Evolutionary conservation across 2,329 filamentous ascomycete genomes (phyloP).

Genomic region (Beauveria scarabaeidicola): DNA sequence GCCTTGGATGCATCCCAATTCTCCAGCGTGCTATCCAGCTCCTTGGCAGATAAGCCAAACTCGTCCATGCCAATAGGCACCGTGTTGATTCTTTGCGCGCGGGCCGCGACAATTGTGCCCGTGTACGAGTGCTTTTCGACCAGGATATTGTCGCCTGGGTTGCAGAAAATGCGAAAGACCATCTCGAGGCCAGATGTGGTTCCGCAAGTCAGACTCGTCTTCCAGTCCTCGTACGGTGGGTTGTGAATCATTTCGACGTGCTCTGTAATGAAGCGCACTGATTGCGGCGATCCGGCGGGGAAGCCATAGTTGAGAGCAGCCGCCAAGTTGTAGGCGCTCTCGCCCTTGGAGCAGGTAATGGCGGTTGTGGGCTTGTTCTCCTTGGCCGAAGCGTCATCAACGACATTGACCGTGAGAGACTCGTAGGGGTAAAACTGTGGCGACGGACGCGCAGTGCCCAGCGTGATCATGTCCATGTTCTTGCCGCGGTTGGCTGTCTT

Average conservation of each 20-base stretch:
- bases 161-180: constrained; percentile 54
- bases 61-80: constrained; percentile 57
- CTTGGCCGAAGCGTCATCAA: constrained; percentile 8
- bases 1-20: constrained; percentile 49
- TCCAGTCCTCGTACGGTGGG: constrained; percentile 67
- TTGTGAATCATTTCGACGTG: constrained; percentile 68
- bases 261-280: constrained; percentile 64
- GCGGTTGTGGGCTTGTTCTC: constrained; percentile 5
- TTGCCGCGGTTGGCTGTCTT: constrained; percentile 7
- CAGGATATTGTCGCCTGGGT: constrained; percentile 56
- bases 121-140: constrained; percentile 49
- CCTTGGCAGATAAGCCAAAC: constrained; percentile 53
- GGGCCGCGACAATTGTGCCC: constrained; percentile 52
- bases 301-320: constrained; percentile 71
- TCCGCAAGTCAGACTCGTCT: constrained; percentile 56
- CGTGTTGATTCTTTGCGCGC: constrained; percentile 52
- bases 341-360: constrained; percentile 11
- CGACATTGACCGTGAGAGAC: constrained; percentile 6
- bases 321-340: constrained; percentile 15
- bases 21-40: constrained; percentile 53
- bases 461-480: constrained; percentile 10
- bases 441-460: constrained; percentile 8
- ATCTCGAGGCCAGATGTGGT: constrained; percentile 62
- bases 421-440: constrained; percentile 9
- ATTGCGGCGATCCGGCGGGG: constrained; percentile 59